Conservation (phyloP, 1,139 yeast species). For the Yamadazyma sp. region DNA sequence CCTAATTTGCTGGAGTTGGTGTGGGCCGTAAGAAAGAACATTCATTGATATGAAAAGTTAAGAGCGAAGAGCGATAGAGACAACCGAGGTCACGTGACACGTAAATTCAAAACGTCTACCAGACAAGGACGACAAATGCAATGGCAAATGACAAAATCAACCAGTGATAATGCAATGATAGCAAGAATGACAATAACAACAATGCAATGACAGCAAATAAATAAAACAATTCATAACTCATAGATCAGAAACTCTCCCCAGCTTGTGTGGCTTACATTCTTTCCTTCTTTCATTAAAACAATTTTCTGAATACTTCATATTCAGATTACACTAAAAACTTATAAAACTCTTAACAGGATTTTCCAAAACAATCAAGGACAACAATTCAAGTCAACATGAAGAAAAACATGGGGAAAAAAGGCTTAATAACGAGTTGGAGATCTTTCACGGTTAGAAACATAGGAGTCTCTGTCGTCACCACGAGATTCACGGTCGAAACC, state of each 20-base stretch:
- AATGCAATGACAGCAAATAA: neutral
- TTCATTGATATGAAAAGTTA: too few relatives aligned
- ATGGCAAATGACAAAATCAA: too few relatives aligned
- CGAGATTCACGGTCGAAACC: conserved; percentile 35
- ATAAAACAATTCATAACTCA: neutral
- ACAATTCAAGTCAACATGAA: neutral
- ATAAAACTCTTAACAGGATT: conserved; percentile 3
- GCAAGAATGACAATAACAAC: neutral
- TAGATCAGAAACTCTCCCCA: too few relatives aligned
- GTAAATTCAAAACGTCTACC: too few relatives aligned
- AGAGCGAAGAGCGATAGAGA: too few relatives aligned
- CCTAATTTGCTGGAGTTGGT: conserved; percentile 24
- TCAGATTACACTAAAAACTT: conserved; percentile 6
- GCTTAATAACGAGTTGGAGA: conserved; percentile 45
- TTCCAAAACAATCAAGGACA: neutral
- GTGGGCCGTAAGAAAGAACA: conserved; percentile 21
- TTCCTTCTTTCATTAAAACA: conserved; percentile 5
- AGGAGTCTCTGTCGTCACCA: conserved; percentile 41
- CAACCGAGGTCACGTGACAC: too few relatives aligned
- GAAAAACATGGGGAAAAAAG: neutral
- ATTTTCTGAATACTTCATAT: conserved; percentile 4
- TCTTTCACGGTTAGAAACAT: conserved; percentile 41
- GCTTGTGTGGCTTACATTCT: conserved; percentile 6
- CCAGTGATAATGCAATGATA: neutral
- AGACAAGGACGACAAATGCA: too few relatives aligned